Base-by-base conservation (phyloP, 176 grass and related monocot species). In the Lolium rigidum region DNA sequence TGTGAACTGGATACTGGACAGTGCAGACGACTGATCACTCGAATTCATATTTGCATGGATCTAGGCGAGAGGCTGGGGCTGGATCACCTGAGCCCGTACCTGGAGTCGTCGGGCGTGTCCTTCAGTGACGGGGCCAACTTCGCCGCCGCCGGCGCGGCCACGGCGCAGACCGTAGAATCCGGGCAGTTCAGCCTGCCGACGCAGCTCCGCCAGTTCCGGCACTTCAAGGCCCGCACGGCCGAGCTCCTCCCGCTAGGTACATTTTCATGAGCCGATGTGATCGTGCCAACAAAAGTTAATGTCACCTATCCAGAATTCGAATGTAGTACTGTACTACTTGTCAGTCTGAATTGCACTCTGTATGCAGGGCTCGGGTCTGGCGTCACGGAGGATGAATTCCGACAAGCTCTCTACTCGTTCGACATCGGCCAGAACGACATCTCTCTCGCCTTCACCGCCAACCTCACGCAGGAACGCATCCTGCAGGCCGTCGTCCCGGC, bases 371-470 rank as follows among this genome's bases (percentile, higher is more conserved):
- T 74, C 35, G 84, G 87, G 48, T 57, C 84, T 7, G 21, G 83
- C 37, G 77, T 92, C 56, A 74, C 41, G 28, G 21, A 37, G 20
- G 58, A 87, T 25, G 75, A 81, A 22, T 93, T 93, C 68, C n/a
- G 38, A 12, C 18, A 21, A 1, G 68, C 70, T 4, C 50, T 93
- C 18, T 93, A 90, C 61, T 58, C 76, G 4, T 87, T 93, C 1
- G 87, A 90, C 81, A 87, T 90, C 5, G 87, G 87, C 17, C 91
- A 92, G 61, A 89, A 92, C 82, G 91, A 93, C 74, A 73, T 93
- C 0, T 84, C 76, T 0, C 38, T 68, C 0, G 83, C 76, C 9
- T 78, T 93, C 31, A 77, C 16, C 48, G 24, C 24, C 26, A 87
- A 87, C 57, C 14, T 80, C 18, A 87, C 80, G 22, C 72, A 82